Percentiles rank a stretch among this genome's conserved stretches.
phyloP scores from a whole-genome alignment of 768 basidiomycete species.

The Pisolithus orientalis region DNA sequence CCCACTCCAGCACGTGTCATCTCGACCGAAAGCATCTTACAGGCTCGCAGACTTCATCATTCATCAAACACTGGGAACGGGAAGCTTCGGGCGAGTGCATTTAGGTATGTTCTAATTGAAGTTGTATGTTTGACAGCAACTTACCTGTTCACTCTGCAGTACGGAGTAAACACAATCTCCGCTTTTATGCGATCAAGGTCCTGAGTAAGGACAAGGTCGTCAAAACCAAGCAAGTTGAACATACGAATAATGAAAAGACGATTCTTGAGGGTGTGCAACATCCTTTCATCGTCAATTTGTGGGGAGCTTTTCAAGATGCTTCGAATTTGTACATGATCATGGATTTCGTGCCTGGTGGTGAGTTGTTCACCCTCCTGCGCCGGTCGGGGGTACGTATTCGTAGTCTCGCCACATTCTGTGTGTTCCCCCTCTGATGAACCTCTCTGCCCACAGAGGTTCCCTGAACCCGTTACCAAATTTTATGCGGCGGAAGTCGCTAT shows the following conservation, averaged over 20 bases:
- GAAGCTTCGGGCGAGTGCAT: slow-evolving; percentile 96
- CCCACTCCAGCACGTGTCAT: slow-evolving; percentile 28
- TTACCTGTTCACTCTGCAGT: slow-evolving; percentile 37
- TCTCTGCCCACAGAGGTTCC: slow-evolving; percentile 61
- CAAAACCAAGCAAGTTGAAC: slow-evolving; percentile 90
- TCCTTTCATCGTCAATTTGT: slow-evolving; percentile 92
- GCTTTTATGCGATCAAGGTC: slow-evolving; percentile 95
- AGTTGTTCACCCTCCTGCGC: slow-evolving; percentile 89
- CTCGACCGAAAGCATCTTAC: slow-evolving; percentile 60
- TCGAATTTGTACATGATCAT: slow-evolving; percentile 97
- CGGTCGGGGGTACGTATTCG: slow-evolving; percentile 68
- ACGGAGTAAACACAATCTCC: slow-evolving; percentile 88
- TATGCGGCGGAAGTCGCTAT: slow-evolving; percentile 94
- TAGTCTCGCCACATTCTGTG: slow-evolving; percentile 5
- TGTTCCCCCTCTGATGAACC: slow-evolving; percentile 13
- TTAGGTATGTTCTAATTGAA: slow-evolving; percentile 44
- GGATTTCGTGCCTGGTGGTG: slow-evolving; percentile 95
- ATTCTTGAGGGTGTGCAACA: slow-evolving; percentile 85
- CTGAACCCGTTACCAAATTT: slow-evolving; percentile 96
- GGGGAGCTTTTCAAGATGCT: slow-evolving; percentile 91
- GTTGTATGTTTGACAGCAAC: not conserved
- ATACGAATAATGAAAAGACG: slow-evolving; percentile 90
- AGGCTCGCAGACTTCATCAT: slow-evolving; percentile 73
- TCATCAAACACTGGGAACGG: slow-evolving; percentile 83
- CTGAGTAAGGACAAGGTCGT: slow-evolving; percentile 91